Conservation (phyloP, 352 stramenopile genomes). For the Pythium grandisporangium region DNA sequence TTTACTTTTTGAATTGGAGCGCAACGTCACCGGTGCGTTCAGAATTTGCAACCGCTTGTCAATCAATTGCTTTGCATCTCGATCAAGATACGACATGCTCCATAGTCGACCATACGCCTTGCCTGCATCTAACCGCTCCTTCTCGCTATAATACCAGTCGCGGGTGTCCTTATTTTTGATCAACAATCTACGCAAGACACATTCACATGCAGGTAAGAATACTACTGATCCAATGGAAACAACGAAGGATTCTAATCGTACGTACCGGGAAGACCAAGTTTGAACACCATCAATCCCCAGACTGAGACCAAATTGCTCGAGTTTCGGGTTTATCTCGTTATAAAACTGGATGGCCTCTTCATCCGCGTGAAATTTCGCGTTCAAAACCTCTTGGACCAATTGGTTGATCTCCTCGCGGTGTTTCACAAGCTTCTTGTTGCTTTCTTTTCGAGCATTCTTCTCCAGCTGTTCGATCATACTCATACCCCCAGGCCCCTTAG, state of each 20-base stretch:
- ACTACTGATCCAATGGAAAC: background rate
- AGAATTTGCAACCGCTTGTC: constrained; percentile 65
- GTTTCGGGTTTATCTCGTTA: constrained; percentile 34
- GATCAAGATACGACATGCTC: constrained; percentile 74
- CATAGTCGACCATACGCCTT: constrained; percentile 70
- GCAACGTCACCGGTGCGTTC: constrained; percentile 57
- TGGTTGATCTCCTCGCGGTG: constrained; percentile 52
- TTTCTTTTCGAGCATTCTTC: constrained; percentile 77
- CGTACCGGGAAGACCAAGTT: constrained; percentile 68
- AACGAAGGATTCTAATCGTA: background rate
- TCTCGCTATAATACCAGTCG: constrained; percentile 78
- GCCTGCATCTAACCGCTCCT: constrained; percentile 68
- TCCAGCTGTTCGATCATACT: constrained; percentile 85
- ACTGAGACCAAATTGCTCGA: constrained; percentile 55
- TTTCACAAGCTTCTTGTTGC: constrained; percentile 84
- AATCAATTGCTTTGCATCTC: constrained; percentile 62
- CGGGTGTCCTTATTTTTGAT: constrained; percentile 87
- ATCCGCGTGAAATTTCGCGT: constrained; percentile 35
- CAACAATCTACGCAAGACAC: constrained; percentile 36
- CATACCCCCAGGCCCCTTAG: constrained; percentile 62
- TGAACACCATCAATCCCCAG: constrained; percentile 62
- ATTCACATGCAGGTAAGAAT: too few species aligned
- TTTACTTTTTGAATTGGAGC: constrained; percentile 62
- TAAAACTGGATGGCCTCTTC: constrained; percentile 69
- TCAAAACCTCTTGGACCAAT: constrained; percentile 41